Evolutionary conservation across 495 filamentous ascomycete species (phyloP).

Genomic region (Xylona heveae): DNA sequence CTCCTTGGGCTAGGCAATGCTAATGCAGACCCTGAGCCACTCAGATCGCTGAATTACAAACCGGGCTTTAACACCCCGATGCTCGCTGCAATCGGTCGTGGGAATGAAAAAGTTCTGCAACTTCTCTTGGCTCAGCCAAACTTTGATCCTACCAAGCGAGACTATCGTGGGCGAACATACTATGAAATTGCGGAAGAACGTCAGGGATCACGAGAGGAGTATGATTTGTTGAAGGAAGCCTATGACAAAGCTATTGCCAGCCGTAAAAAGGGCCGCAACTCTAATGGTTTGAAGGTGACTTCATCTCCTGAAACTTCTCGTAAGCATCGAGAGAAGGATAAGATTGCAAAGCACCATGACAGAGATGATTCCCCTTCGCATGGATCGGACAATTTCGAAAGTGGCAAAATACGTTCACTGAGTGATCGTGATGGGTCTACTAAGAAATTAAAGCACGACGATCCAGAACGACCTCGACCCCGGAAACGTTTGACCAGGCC

Average conservation of each 20-base stretch:
- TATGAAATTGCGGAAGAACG: conserved; percentile 65
- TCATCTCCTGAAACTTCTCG: too few relatives aligned
- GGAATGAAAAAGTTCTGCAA: conserved; percentile 61
- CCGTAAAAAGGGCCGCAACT: conserved; percentile 17
- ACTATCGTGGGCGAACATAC: conserved; percentile 51
- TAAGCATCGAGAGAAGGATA: too few relatives aligned
- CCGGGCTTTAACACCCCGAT: conserved; percentile 62
- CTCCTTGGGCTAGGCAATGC: conserved; percentile 62
- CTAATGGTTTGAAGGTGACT: too few relatives aligned
- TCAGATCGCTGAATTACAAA: conserved; percentile 21
- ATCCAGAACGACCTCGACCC: too few relatives aligned
- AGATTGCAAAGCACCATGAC: too few relatives aligned
- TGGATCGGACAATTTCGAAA: too few relatives aligned
- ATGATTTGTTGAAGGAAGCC: conserved; percentile 56
- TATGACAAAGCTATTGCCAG: conserved; percentile 41
- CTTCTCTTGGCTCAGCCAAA: conserved; percentile 56
- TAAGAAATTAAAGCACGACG: too few relatives aligned
- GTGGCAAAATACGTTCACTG: too few relatives aligned
- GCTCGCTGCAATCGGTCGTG: conserved; percentile 79
- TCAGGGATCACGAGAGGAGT: conserved; percentile 64
- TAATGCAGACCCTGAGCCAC: conserved; percentile 57
- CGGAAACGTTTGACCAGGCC: too few relatives aligned
- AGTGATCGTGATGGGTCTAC: too few relatives aligned
- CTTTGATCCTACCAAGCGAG: conserved; percentile 55
- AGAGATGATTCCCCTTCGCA: too few relatives aligned